Percentiles rank a stretch among this genome's conserved stretches.
These are phyloP conservation scores for Pichia sp. DNA, from an alignment of 1,139 yeast genomes.

Conservation along the genomic window DNA sequence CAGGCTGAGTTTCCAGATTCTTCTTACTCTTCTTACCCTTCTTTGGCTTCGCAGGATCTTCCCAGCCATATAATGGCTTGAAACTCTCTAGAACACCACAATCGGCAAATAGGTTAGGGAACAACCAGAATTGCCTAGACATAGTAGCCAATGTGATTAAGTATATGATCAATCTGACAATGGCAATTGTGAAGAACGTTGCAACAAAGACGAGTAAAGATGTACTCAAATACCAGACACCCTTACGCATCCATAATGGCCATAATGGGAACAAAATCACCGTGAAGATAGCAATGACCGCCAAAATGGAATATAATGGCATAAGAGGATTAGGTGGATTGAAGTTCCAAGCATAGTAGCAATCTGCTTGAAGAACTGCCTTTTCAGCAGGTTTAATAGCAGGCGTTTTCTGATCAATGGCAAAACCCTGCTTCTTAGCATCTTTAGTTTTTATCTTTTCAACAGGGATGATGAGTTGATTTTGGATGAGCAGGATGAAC, in stretches of 20 bases:
- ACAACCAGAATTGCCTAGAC: conserved; percentile 66
- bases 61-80: conserved; percentile 84
- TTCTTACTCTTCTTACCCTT: conserved; percentile 15
- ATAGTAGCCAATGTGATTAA: conserved; percentile 50
- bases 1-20: conserved; percentile 54
- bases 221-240: conserved; percentile 88
- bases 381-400: conserved; percentile 57
- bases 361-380: conserved; percentile 70
- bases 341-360: conserved; percentile 82
- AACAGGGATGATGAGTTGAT: conserved; percentile 69
- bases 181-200: conserved; percentile 68
- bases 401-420: conserved; percentile 74
- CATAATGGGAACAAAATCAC: conserved; percentile 90
- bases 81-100: conserved; percentile 93
- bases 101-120: conserved; percentile 94
- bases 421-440: conserved; percentile 52
- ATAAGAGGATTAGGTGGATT: conserved; percentile 69
- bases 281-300: conserved; percentile 62
- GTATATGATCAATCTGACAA: conserved; percentile 70
- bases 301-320: conserved; percentile 54
- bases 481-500: conserved; percentile 62
- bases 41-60: conserved; percentile 34
- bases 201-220: conserved; percentile 68
- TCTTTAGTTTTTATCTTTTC: conserved; percentile 66
- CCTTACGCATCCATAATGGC: conserved; percentile 86